Conservation (phyloP, 768 basidiomycete genomes). For the Dioszegia hungarica region DNA sequence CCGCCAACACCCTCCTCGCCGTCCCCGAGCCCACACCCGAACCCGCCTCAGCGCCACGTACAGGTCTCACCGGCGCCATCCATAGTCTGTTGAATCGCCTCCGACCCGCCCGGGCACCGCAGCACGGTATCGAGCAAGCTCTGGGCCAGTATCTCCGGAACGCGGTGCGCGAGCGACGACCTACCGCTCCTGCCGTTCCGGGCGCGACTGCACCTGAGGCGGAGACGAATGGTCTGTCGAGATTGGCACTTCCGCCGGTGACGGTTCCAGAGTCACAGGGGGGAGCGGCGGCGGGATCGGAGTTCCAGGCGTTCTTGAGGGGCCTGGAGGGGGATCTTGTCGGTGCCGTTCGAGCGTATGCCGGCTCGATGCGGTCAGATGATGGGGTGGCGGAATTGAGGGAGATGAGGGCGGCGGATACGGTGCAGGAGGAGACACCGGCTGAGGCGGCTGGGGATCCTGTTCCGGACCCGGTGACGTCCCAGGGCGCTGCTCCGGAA, state of each 20-base stretch:
- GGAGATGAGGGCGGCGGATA: background rate
- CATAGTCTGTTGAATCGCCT: conserved; percentile 24
- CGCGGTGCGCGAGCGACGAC: conserved; percentile 36
- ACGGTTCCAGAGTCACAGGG: background rate
- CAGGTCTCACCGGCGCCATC: conserved; percentile 17
- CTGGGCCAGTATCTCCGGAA: conserved; percentile 53
- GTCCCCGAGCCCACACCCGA: conserved; percentile 50
- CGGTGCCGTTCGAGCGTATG: conserved; percentile 27
- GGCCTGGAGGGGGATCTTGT: conserved; percentile 27
- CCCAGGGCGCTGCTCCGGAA: too few relatives aligned
- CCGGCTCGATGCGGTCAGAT: conserved; percentile 7
- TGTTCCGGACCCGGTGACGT: too few relatives aligned
- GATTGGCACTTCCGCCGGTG: background rate
- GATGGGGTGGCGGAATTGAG: background rate
- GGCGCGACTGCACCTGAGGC: background rate
- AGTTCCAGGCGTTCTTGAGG: conserved; percentile 32
- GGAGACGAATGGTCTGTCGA: background rate
- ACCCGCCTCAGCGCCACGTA: conserved; percentile 53
- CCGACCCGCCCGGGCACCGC: conserved; percentile 15
- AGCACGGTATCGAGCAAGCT: conserved; percentile 26
- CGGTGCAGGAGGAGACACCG: background rate
- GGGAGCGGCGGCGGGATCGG: conserved; percentile 2
- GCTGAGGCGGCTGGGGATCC: background rate
- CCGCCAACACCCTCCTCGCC: conserved; percentile 64
- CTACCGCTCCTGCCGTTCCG: conserved; percentile 40